Base-by-base conservation (phyloP, 2,329 filamentous ascomycete genomes). In the Ramichloridium luteum region DNA sequence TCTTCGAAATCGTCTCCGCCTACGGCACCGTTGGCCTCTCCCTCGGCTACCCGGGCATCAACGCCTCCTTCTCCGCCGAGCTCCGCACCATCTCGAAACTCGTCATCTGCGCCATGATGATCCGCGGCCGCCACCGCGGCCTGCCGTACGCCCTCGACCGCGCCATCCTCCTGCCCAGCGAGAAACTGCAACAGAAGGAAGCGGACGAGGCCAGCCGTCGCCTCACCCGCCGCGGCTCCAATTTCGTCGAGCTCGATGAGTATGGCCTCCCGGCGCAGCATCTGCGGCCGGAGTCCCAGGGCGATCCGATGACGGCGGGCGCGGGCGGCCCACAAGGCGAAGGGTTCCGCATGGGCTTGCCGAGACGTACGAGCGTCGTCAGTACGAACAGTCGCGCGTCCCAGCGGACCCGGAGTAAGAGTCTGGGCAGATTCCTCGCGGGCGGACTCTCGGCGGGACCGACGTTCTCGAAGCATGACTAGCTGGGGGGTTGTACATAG, bases 11-110 rank as follows among this genome's bases (percentile, higher is more conserved):
- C 28, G 75, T 93, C 38, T 88, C 80, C 35, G 85, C 85, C 1
- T 93, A 93, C 50, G 92, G 90, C 40, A 98, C 90, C 1, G 90
- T 98, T 15, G 90, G 90, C 1, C 62, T 98, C 35, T 88, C 79
- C 30, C 68, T 98, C 11, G 90, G 90, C 4, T 93, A 88, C 39
- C 67, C 80, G 0, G 64, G 60, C 13, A 67, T 75, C 54, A 80
- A 93, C 55, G 70, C 84, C 0, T 85, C 81, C 0, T 84, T 98
- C 43, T 85, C 74, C 17, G 78, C 72, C 0, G 74, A 94, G 45
- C 94, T 98, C 55, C 73, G 68, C 9, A 68, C 77, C 0, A 57
- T 93, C 5, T 72, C 67, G 12, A 77, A 77, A 47, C 62, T 78
- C 37, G 64, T 78, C 41, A 72, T 78, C 45, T 70, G 76, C 38